A percentile compares a stretch with the other conserved stretches of the same genome.
Conservation (phyloP, 2,329 filamentous ascomycete genomes). For the Fusarium sp. region DNA sequence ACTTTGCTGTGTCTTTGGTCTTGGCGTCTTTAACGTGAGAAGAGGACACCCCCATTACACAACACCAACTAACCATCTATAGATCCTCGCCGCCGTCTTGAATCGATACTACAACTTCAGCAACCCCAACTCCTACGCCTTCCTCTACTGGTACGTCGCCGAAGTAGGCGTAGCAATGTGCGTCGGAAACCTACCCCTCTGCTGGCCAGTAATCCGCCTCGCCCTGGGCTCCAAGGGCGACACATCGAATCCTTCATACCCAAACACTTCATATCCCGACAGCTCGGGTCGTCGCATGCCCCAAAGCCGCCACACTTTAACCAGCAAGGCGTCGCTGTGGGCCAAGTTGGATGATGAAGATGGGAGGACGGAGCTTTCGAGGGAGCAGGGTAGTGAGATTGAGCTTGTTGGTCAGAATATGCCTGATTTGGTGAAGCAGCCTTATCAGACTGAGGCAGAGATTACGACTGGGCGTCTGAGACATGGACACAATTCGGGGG, state of each 20-base stretch:
- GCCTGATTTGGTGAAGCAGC: conserved; percentile 30
- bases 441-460: conserved; percentile 16
- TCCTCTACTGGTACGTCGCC: conserved; percentile 71
- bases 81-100: conserved; percentile 68
- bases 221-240: conserved; percentile 46
- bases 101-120: conserved; percentile 73
- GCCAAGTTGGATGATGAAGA: conserved; percentile 48
- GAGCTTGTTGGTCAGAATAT: conserved; percentile 43
- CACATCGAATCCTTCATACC: conserved; percentile 42
- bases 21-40: conserved; percentile 62
- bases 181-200: conserved; percentile 71
- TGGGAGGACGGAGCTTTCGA: conserved; percentile 14
- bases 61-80: conserved; percentile 10
- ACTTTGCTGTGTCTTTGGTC: conserved; percentile 65
- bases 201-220: conserved; percentile 67
- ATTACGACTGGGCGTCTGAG: conserved; percentile 10
- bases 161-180: conserved; percentile 70
- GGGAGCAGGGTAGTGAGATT: conserved; percentile 46
- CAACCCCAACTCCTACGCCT: conserved; percentile 66
- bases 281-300: conserved; percentile 36
- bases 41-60: no score
- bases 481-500: conserved; percentile 5
- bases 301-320: conserved; percentile 20
- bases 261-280: conserved; percentile 35
- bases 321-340: conserved; percentile 45